Conservation (phyloP, 2,329 filamentous ascomycete species). For the Penicillium nordicum region DNA sequence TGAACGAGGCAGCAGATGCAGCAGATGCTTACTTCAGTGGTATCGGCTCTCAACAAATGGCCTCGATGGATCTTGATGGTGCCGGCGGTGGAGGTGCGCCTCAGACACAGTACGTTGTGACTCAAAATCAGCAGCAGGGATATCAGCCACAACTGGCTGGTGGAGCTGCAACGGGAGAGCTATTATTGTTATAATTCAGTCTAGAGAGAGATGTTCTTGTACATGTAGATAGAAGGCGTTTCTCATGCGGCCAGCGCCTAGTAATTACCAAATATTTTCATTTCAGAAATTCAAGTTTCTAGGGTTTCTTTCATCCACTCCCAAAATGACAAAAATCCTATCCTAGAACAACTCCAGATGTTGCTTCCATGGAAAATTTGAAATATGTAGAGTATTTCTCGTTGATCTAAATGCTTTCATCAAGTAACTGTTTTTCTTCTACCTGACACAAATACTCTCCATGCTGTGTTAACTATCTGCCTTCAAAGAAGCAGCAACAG, state of each 20-base stretch:
- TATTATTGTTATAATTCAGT: slow-evolving; percentile 59
- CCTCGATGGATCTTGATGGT: slow-evolving; percentile 64
- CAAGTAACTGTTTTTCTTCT: slow-evolving; percentile 24
- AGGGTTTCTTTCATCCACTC: not conserved
- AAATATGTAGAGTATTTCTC: slow-evolving; percentile 13
- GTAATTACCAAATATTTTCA: slow-evolving; percentile 2
- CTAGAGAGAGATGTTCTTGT: slow-evolving; percentile 9
- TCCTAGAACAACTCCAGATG: not conserved
- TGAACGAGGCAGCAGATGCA: slow-evolving; percentile 72
- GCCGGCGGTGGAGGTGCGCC: slow-evolving; percentile 58
- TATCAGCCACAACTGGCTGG: slow-evolving; percentile 67
- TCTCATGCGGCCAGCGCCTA: not conserved
- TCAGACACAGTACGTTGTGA: slow-evolving; percentile 64
- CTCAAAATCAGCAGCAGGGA: slow-evolving; percentile 73
- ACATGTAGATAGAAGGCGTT: slow-evolving; percentile 18
- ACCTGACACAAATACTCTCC: slow-evolving; percentile 19
- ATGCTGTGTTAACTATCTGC: slow-evolving; percentile 14
- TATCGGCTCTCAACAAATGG: slow-evolving; percentile 70
- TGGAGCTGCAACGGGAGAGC: slow-evolving; percentile 64
- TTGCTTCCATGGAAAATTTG: not conserved
- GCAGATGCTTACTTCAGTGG: slow-evolving; percentile 88
- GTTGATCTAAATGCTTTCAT: slow-evolving; percentile 28
- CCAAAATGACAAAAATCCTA: not conserved
- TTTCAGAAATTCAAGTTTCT: not conserved
- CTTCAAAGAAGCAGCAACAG: slow-evolving; percentile 16